Evolutionary conservation across 495 filamentous ascomycete genomes (phyloP), one percentile per base, ranked within the genome.

Genomic region (Physcia stellaris): DNA sequence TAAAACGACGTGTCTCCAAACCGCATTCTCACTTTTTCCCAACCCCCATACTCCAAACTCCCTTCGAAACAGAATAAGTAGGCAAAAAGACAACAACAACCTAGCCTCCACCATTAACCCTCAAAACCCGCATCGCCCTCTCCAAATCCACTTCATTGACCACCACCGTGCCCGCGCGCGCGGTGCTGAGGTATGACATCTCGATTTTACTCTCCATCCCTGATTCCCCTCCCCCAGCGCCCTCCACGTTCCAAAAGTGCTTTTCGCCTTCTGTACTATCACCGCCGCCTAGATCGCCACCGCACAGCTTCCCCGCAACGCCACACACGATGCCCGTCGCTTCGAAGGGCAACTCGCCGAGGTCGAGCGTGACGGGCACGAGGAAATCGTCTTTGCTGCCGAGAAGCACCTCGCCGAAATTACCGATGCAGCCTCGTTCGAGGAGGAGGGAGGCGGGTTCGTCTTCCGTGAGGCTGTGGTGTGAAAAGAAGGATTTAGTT

Each of bases 301-400:
- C 71, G 1, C 83, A 81, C 28, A 94, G 64, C 43, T 72, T 71
- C 11, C 84, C 81, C 1, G 87, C 87, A 15, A 95, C 83, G 6
- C 87, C 87, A 48, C 85, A 93, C 24, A 95, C 84, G 38, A 95
- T 94, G 24, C 90, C 90, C 1, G 86, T 93, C 3, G 83, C 86
- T 56, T 94, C 87, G 17, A 86, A 67, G 1, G 87, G 84, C 2
- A 96, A 64, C 21, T 77, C 75, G 16, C 71, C 71, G 35, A 98
- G 64, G 47, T 95, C 86, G 2, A 98, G 69, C 45, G 82, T 88
- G 43, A 98, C 90, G 0, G 90, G 87, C 11, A 96, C 74, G 12
- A 94, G 70, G 23, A 75, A 71, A 35, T 84, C 80, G 33, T 85
- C 80, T 30, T 79, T 83, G 21, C 78, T 78, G 10, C 90, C 88